Base-by-base conservation (phyloP, 306 rosid species). In the Inga laurina region DNA sequence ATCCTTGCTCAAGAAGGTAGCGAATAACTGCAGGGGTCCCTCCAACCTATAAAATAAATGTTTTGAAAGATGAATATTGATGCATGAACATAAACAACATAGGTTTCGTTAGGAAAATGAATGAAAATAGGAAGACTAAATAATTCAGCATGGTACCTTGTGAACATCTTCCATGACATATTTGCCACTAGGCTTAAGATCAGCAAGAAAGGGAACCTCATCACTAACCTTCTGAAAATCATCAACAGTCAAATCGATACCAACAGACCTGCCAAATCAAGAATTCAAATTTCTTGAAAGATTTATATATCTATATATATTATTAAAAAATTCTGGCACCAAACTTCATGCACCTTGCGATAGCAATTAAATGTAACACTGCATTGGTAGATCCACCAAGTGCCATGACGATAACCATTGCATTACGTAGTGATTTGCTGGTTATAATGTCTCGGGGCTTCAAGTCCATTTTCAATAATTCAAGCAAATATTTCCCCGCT, bases 321-420 rank as follows among this genome's bases (percentile, higher is more conserved):
- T 15, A 49, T 74, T 3, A 49, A 35, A 69, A 68, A 62, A 82
- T 59, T 77, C 59, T 52, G 35, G 77, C 68, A 73, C 83, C 74
- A 72, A 87, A 54, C 78, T 75, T 72, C 86, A 82, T 90, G 89
- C 85, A 96, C 98, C 94, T 96, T 72, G 98, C 99, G 64, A 95
- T 95, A 74, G 99, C 99, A 88, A 95, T 95, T 66, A 93, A 93
- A 85, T 95, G 98, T 84, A 95, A 76, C 75, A 95, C 99, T n/a
- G 99, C 99, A 86, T 96, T 96, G 82, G 99, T 96, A 72, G 99
- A 96, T 65, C 99, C 99, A 67, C 99, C 99, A 71, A 96, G 91
- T 85, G 98, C 98, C 99, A 96, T 93, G 84, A 96, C 93, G 37
- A 90, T 74, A 81, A 96, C 98, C 97, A 96, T 93, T 11, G 99